A percentile compares a stretch with the other conserved stretches of the same genome.
Conservation (phyloP, 352 stramenopile species). For the Phytopythium sindhum region DNA sequence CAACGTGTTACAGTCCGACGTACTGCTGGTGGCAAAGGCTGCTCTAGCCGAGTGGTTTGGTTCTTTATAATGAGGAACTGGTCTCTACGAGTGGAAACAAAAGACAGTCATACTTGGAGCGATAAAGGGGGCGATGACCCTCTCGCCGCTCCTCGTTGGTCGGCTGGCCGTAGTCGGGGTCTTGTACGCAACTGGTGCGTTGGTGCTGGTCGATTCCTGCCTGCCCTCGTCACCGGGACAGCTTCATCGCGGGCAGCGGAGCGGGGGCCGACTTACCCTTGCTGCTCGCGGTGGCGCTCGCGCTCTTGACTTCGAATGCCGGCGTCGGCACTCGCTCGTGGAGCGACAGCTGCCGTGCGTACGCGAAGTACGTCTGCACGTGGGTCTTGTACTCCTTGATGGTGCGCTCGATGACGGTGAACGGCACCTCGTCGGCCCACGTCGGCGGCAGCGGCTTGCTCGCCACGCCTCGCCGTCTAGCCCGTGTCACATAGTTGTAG, state of each 20-base stretch:
- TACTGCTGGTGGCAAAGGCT: not conserved
- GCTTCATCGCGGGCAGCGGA: slow-evolving; percentile 5
- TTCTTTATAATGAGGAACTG: not conserved
- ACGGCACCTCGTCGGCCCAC: slow-evolving; percentile 46
- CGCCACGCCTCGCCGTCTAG: slow-evolving; percentile 10
- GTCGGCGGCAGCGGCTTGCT: slow-evolving; percentile 13
- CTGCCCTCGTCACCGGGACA: slow-evolving; percentile 1
- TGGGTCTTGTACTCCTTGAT: slow-evolving; percentile 65
- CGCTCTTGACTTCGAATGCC: slow-evolving; percentile 43
- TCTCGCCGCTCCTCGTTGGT: too few relatives aligned
- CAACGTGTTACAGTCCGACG: not conserved
- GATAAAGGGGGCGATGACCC: too few relatives aligned
- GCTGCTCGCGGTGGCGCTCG: not conserved
- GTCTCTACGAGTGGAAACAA: not conserved
- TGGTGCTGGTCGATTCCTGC: not conserved
- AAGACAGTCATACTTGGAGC: not conserved
- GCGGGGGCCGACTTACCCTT: not conserved
- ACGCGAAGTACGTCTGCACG: slow-evolving; percentile 66
- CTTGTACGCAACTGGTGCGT: not conserved
- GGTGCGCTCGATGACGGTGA: slow-evolving; percentile 39
- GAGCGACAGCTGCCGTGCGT: slow-evolving; percentile 52
- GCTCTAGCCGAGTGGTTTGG: not conserved
- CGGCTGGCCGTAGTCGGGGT: too few relatives aligned
- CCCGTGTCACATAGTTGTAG: slow-evolving; percentile 47
- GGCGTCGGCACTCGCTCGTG: slow-evolving; percentile 66